Evolutionary conservation across 2,329 filamentous ascomycete species (phyloP).

Genomic region (Colletotrichum scovillei): DNA sequence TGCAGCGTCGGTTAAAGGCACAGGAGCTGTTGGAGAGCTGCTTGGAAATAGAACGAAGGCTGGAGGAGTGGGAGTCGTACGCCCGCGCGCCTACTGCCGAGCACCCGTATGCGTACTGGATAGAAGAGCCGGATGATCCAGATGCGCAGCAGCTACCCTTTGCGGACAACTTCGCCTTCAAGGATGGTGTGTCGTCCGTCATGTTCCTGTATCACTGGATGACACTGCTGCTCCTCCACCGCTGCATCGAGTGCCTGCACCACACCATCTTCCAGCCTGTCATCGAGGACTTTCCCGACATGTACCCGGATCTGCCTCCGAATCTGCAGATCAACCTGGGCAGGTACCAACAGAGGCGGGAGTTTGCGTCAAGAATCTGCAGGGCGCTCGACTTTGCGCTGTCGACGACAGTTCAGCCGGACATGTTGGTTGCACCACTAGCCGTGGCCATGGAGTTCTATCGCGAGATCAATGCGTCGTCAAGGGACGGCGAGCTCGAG

Average conservation of each 20-base stretch:
- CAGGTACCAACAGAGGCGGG: slow-evolving; percentile 56
- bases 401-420: slow-evolving; percentile 56
- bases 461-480: slow-evolving; percentile 48
- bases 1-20: slow-evolving; percentile 55
- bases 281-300: slow-evolving; percentile 51
- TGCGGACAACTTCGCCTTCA: slow-evolving; percentile 56
- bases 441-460: slow-evolving; percentile 56
- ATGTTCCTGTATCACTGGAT: slow-evolving; percentile 67
- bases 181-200: slow-evolving; percentile 55
- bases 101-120: slow-evolving; percentile 53
- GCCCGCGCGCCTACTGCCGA: slow-evolving; percentile 43
- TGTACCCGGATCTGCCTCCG: slow-evolving; percentile 52
- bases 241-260: slow-evolving; percentile 59
- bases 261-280: slow-evolving; percentile 56
- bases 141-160: slow-evolving; percentile 54
- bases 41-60: slow-evolving; percentile 58
- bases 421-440: slow-evolving; percentile 57
- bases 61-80: slow-evolving; percentile 59
- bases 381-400: slow-evolving; percentile 61
- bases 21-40: slow-evolving; percentile 61
- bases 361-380: slow-evolving; percentile 61
- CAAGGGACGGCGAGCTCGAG: slow-evolving; percentile 56
- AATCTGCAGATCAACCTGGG: slow-evolving; percentile 53
- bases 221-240: slow-evolving; percentile 60
- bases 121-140: slow-evolving; percentile 44